Evolutionary conservation across 768 basidiomycete species (phyloP).

Genomic region (Saitozyma podzolica): DNA sequence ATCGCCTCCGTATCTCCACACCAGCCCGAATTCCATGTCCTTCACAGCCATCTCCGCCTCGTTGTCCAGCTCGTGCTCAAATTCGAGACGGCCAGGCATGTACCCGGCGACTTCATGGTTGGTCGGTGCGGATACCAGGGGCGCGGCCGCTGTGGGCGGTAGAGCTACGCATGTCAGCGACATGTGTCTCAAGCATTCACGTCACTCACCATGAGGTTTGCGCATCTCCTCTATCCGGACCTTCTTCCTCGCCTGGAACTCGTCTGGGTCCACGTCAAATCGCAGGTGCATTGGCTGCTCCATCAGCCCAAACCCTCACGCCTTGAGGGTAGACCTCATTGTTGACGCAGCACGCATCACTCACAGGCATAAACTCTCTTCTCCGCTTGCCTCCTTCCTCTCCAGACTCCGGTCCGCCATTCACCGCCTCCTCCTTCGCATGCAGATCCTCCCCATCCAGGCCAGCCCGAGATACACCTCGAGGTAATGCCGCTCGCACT

Average conservation of each 20-base stretch:
- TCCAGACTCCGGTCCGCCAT: not conserved
- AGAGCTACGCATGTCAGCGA: conserved; percentile 22
- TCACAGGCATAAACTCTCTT: conserved; percentile 49
- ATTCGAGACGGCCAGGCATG: conserved; percentile 95
- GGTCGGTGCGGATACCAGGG: conserved; percentile 83
- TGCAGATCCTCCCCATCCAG: conserved; percentile 41
- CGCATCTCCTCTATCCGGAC: conserved; percentile 77
- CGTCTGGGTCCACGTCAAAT: conserved; percentile 71
- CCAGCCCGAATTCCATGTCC: conserved; percentile 93
- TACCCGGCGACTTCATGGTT: conserved; percentile 85
- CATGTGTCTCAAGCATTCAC: conserved; percentile 43
- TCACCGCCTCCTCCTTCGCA: conserved; percentile 12
- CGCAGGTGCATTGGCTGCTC: conserved; percentile 51
- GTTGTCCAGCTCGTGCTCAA: conserved; percentile 95
- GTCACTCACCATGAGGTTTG: conserved; percentile 49
- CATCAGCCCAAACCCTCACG: conserved; percentile 30
- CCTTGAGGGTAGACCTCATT: conserved; percentile 2
- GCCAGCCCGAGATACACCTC: conserved; percentile 74
- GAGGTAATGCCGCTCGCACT: conserved; percentile 86
- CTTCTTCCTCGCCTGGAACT: conserved; percentile 87
- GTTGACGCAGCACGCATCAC: conserved; percentile 4
- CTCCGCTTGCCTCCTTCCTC: conserved; percentile 22
- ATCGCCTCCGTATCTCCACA: conserved; percentile 79
- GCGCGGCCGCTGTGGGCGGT: conserved; percentile 60
- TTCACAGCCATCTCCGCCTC: conserved; percentile 95